phyloP scores from a whole-genome alignment of 2,329 filamentous ascomycete genomes.

The Hypoxylon sp. region DNA sequence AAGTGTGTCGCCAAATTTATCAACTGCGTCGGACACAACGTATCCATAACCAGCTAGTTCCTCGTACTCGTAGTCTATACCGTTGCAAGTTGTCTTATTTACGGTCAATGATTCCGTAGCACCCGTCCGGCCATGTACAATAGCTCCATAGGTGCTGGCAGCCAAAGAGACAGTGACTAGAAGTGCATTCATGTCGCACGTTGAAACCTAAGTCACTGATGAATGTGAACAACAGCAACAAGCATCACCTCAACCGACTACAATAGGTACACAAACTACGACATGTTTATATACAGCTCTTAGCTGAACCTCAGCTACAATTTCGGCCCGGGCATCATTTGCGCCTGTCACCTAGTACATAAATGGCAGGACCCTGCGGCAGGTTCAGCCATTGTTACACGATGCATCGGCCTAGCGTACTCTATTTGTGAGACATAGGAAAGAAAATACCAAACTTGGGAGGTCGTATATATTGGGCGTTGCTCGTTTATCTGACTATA shows the following conservation, averaged over 20 bases:
- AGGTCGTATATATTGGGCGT: conserved; percentile 18
- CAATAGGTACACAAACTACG: not conserved
- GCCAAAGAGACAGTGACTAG: conserved; percentile 36
- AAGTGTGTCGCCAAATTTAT: conserved; percentile 79
- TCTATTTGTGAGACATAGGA: not conserved
- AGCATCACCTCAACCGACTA: not conserved
- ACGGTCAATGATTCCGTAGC: conserved; percentile 26
- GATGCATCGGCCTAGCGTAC: not conserved
- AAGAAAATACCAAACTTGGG: conserved; percentile 30
- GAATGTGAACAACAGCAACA: not conserved
- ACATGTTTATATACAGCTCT: conserved; percentile 18
- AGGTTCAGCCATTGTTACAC: conserved; percentile 3
- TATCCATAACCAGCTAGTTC: conserved; percentile 77
- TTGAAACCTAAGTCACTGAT: not conserved
- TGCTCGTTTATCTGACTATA: conserved; percentile 13
- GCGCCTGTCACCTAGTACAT: conserved; percentile 11
- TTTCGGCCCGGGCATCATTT: conserved; percentile 10
- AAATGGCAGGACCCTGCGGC: conserved; percentile 27
- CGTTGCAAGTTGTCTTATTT: conserved; percentile 66
- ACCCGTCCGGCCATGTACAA: conserved; percentile 7
- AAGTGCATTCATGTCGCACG: conserved; percentile 24
- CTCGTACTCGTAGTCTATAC: conserved; percentile 75
- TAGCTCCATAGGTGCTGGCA: conserved; percentile 25
- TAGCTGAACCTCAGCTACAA: conserved; percentile 8
- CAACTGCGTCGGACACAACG: conserved; percentile 69